Evolutionary conservation across 495 filamentous ascomycete genomes (phyloP).

Genomic region (Parathielavia appendiculata): DNA sequence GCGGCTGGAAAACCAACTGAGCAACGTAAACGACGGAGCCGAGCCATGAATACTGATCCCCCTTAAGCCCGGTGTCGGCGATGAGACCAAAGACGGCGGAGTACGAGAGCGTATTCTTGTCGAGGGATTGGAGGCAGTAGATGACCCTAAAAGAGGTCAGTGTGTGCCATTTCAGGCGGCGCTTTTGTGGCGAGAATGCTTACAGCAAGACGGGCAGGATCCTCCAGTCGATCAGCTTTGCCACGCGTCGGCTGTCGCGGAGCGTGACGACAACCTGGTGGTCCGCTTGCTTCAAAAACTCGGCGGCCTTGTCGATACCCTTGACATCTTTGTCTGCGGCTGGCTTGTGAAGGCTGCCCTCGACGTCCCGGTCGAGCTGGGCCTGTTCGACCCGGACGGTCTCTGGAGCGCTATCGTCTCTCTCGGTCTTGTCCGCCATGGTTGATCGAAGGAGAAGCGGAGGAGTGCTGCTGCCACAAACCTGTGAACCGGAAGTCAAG

Average conservation of each 20-base stretch:
- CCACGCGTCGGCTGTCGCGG: slow-evolving; percentile 2
- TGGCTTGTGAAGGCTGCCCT: background rate
- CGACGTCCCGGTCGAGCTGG: background rate
- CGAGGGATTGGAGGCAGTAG: slow-evolving; percentile 7
- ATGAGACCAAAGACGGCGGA: slow-evolving; percentile 1
- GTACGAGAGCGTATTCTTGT: slow-evolving; percentile 5
- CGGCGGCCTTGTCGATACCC: slow-evolving; percentile 3
- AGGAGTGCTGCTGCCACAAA: background rate
- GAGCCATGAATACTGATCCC: slow-evolving; percentile 4
- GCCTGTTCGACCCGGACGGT: background rate
- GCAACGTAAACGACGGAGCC: slow-evolving; percentile 3
- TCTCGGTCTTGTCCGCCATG: background rate
- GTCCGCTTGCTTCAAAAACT: slow-evolving; percentile 1
- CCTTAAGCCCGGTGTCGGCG: background rate
- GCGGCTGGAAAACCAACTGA: slow-evolving; percentile 4
- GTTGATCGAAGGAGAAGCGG: background rate
- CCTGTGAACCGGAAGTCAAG: background rate
- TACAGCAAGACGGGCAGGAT: slow-evolving; percentile 1
- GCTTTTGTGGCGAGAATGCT: background rate
- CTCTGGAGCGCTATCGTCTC: background rate
- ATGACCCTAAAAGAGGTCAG: background rate
- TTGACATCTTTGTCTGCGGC: background rate
- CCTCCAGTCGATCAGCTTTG: slow-evolving; percentile 3
- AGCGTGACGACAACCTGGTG: slow-evolving; percentile 1
- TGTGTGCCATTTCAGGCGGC: background rate